A percentile compares a stretch with the other conserved stretches of the same genome.
Evolutionary conservation across 306 rosid species (phyloP).

Genomic region (Coriaria nepalensis): DNA sequence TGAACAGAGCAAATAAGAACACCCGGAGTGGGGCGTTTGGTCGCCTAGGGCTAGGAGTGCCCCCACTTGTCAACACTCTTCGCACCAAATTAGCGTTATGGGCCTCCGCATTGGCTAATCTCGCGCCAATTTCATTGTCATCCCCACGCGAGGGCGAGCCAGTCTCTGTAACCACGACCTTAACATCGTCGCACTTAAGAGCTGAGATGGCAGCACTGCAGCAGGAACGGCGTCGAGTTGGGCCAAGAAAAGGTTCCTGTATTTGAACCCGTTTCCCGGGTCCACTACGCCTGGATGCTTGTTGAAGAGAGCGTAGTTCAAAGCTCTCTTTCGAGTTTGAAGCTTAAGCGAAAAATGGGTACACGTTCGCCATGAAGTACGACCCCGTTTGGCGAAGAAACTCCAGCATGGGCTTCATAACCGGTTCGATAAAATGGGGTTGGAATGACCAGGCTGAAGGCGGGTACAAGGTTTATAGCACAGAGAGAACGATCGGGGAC

Average conservation of each 20-base stretch:
- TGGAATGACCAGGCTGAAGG: slow-evolving; percentile 59
- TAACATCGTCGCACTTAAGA: slow-evolving; percentile 37
- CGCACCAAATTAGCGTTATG: slow-evolving; percentile 51
- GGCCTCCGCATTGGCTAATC: slow-evolving; percentile 44
- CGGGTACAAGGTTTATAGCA: slow-evolving; percentile 46
- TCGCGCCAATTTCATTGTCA: slow-evolving; percentile 37
- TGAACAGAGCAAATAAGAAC: slow-evolving; percentile 48
- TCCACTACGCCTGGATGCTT: slow-evolving; percentile 46
- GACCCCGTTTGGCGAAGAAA: slow-evolving; percentile 38
- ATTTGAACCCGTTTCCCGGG: slow-evolving; percentile 48
- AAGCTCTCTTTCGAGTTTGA: slow-evolving; percentile 26
- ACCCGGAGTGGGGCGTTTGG: slow-evolving; percentile 32
- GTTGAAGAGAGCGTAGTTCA: slow-evolving; percentile 40
- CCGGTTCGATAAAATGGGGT: slow-evolving; percentile 42
- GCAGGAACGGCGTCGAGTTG: slow-evolving; percentile 67
- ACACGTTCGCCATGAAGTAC: slow-evolving; percentile 49
- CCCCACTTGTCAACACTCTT: slow-evolving; percentile 30
- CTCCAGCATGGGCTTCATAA: slow-evolving; percentile 44
- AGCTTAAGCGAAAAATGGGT: slow-evolving; percentile 52
- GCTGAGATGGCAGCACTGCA: slow-evolving; percentile 68
- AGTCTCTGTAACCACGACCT: slow-evolving; percentile 37
- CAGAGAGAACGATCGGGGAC: slow-evolving; percentile 48
- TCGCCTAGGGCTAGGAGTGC: slow-evolving; percentile 50
- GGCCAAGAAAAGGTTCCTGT: slow-evolving; percentile 40
- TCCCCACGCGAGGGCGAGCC: slow-evolving; percentile 77